These are phyloP conservation scores for Hypoxylon sp. DNA, from an alignment of 2,329 filamentous ascomycete species.

Conservation along the genomic window DNA sequence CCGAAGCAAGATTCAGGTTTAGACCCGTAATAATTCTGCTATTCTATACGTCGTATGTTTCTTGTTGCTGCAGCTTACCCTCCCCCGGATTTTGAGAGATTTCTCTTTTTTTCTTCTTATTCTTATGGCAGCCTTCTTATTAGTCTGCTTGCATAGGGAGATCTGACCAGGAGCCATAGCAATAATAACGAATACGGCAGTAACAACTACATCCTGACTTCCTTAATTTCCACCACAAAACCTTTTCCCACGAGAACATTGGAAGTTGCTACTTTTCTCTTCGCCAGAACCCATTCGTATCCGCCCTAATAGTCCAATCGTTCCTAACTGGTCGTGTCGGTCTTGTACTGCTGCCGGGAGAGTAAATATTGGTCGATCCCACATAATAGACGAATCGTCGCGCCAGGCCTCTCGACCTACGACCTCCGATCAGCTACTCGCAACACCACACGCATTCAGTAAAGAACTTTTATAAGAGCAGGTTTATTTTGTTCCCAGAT, in stretches of 20 bases:
- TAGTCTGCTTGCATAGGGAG: conserved; percentile 33
- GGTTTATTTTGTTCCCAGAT: conserved; percentile 49
- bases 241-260: conserved; percentile 5
- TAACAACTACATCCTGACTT: conserved; percentile 16
- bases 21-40: conserved; percentile 44
- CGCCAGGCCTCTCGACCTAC: conserved; percentile 49
- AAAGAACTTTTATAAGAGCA: conserved; percentile 41
- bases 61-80: conserved; percentile 43
- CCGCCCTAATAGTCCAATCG: conserved; percentile 30
- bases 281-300: conserved; percentile 19
- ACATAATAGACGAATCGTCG: conserved; percentile 43
- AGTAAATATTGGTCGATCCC: conserved; percentile 47
- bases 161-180: conserved; percentile 31
- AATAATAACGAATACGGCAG: conserved; percentile 27
- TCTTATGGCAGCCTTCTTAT: conserved; percentile 29
- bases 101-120: conserved; percentile 35
- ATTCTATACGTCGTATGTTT: conserved; percentile 45
- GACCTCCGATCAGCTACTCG: conserved; percentile 45
- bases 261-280: conserved; percentile 15
- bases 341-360: conserved; percentile 41
- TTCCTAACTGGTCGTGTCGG: conserved; percentile 23
- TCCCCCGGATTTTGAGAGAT: conserved; percentile 43
- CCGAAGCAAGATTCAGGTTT: conserved; percentile 40
- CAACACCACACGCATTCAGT: conserved; percentile 38
- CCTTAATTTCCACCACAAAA: conserved; percentile 2